Base-by-base conservation (phyloP, 2,329 filamentous ascomycete genomes). In the Phyllosticta citrichinensis region DNA sequence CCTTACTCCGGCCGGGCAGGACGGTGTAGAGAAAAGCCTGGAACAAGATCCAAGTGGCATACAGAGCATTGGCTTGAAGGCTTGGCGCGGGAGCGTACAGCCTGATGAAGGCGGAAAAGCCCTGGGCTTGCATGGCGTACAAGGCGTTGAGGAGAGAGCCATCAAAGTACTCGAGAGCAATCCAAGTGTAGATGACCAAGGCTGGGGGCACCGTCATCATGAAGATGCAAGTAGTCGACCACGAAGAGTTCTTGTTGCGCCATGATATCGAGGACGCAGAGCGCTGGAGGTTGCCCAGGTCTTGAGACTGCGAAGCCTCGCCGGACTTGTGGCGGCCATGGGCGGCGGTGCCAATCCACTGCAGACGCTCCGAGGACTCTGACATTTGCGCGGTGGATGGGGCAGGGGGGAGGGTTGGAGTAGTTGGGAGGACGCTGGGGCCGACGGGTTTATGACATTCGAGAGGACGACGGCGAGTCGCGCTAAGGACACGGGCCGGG, bases 1-100 rank as follows among this genome's bases (percentile, higher is more conserved):
- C 60, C 2, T 33, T 55, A 51, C 55, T 58, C 24, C 60, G 27
- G n/a, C 60, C 60, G 17, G 60, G 60, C 12, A 62, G 19, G 22
- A 62, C 14, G 3, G 60, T 62, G 60, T 62, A 62, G 24, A 62
- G 55, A 10, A 62, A 33, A 12, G 60, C 60, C 10, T 62, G 60
- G 52, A 62, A 62, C n/a, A 62, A 27, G 1, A 62, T n/a, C 60
- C 60, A 62, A 20, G 52, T 51, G 52, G 55, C 52, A 24, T 62
- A 62, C 25, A 47, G 30, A 14, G 57, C n/a, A 55, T 47, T 62
- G 14, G 56, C 55, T 33, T 47, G 55, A 24, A 54, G 12, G 24
- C 55, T 52, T 5, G 55, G 51, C 24, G 52, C 55, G 30, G 60
- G 60, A 56, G 55, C 60, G 22, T 57, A 62, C 27, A 55, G 51